These are phyloP conservation scores for Globisporangium lucens DNA, from an alignment of 352 stramenopile species.

Conservation along the genomic window DNA sequence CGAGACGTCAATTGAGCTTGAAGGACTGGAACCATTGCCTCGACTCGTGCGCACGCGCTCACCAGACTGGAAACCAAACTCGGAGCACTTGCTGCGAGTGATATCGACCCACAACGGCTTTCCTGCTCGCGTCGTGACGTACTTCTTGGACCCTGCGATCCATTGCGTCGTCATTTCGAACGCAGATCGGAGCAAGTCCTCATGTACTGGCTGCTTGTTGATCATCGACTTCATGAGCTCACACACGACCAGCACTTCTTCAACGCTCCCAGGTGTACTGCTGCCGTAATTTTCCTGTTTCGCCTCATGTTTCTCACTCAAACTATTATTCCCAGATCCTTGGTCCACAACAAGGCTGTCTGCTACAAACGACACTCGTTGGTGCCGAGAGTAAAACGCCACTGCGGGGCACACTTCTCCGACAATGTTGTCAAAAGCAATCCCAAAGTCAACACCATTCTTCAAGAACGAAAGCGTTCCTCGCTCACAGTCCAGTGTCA, in stretches of 20 bases:
- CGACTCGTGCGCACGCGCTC: conserved; percentile 71
- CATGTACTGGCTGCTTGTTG: conserved; percentile 21
- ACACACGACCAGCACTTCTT: conserved; percentile 60
- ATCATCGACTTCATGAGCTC: conserved; percentile 55
- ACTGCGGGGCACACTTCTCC: conserved; percentile 90
- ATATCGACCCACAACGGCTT: conserved; percentile 73
- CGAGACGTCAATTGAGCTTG: too few species aligned
- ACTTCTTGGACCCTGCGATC: conserved; percentile 41
- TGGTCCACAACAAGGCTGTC: conserved; percentile 12
- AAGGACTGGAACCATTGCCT: conserved; percentile 39
- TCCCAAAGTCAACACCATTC: conserved; percentile 81
- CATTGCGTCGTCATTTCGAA: conserved; percentile 61
- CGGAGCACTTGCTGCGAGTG: conserved; percentile 26
- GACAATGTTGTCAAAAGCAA: conserved; percentile 91
- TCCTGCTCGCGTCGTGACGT: conserved; percentile 55
- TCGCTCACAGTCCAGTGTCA: conserved; percentile 80
- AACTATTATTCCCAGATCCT: neutral
- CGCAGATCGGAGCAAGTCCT: conserved; percentile 27
- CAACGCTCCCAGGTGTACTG: conserved; percentile 24
- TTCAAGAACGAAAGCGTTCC: conserved; percentile 87
- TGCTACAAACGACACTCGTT: conserved; percentile 65
- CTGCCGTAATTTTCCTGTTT: neutral
- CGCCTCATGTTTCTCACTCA: too few species aligned
- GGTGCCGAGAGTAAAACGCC: conserved; percentile 90
- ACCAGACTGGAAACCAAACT: conserved; percentile 47